Conservation (phyloP, 108 stramenopile species). For the Seminavis robusta region DNA sequence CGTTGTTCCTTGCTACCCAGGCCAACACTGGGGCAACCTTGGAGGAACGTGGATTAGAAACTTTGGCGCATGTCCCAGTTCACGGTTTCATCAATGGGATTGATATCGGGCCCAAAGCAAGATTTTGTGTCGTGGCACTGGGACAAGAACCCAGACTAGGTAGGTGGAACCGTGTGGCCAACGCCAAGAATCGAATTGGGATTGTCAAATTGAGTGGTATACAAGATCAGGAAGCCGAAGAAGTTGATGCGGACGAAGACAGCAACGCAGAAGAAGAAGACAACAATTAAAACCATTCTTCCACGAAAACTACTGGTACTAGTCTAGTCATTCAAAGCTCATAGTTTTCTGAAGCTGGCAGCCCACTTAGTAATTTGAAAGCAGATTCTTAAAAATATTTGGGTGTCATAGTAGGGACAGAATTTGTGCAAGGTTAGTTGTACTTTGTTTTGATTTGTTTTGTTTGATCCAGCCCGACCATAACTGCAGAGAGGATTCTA, state of each 20-base stretch:
- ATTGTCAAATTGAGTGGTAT: slow-evolving; percentile 56
- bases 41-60: slow-evolving; percentile 47
- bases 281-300: no score
- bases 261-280: neutral
- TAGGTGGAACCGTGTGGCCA: slow-evolving; percentile 78
- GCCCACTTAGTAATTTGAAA: no score
- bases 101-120: slow-evolving; percentile 71
- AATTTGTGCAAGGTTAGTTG: no score
- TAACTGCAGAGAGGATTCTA: no score
- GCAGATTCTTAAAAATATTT: no score
- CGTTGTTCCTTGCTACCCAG: neutral
- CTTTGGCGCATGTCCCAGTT: slow-evolving; percentile 52
- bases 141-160: slow-evolving; percentile 88
- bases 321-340: no score
- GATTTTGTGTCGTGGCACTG: slow-evolving; percentile 77
- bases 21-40: slow-evolving; percentile 41
- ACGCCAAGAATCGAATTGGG: slow-evolving; percentile 80
- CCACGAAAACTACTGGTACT: no score
- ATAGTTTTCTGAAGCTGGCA: no score
- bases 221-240: slow-evolving; percentile 32
- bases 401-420: no score
- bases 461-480: no score
- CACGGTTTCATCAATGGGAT: slow-evolving; percentile 83
- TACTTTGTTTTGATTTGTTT: no score
- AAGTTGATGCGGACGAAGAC: slow-evolving; percentile 19